Evolutionary conservation across 495 filamentous ascomycete genomes (phyloP).

Genomic region (Neurospora hispaniola): DNA sequence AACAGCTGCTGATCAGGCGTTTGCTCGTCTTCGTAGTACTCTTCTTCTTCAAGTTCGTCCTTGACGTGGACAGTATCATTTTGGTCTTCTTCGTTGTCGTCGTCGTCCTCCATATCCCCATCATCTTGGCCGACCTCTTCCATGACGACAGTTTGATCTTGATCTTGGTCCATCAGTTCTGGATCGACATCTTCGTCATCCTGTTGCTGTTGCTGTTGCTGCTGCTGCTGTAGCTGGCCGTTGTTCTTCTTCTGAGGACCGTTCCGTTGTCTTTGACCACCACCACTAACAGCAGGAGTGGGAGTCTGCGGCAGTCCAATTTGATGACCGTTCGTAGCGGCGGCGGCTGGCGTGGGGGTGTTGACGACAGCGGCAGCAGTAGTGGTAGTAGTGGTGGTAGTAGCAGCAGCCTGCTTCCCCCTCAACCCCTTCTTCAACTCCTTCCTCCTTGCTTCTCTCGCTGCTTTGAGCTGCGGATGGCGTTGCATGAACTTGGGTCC

Average conservation of each 20-base stretch:
- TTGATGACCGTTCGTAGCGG: neutral
- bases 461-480: neutral
- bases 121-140: neutral
- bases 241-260: too few species aligned
- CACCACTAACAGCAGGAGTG: too few species aligned
- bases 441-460: neutral
- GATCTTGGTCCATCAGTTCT: neutral
- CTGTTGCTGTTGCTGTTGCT: neutral
- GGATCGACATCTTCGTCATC: neutral
- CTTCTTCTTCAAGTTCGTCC: conserved; percentile 1
- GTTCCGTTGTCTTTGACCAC: neutral
- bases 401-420: neutral
- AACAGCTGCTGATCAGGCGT: neutral
- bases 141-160: neutral
- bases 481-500: neutral
- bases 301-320: too few species aligned
- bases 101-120: neutral
- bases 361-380: neutral
- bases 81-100: neutral
- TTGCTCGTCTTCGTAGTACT: neutral
- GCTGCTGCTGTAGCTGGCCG: neutral
- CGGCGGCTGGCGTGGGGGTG: neutral
- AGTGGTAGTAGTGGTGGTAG: neutral
- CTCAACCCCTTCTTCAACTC: neutral
- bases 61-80: neutral